Evolutionary conservation across 2,329 filamentous ascomycete species (phyloP).

Genomic region (Aspergillus fijiensis): DNA sequence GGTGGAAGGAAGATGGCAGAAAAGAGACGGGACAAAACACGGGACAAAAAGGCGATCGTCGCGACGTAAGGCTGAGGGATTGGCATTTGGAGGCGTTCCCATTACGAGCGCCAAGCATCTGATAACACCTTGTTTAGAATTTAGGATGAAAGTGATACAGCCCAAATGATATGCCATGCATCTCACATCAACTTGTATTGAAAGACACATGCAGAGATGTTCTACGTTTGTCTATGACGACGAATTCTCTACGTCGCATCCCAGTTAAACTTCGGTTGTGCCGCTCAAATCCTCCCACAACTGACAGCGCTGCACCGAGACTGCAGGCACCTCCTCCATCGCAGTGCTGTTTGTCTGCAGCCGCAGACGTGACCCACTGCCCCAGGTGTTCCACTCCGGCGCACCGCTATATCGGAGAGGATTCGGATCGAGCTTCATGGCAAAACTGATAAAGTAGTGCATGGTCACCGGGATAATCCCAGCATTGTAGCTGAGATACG

Average conservation of each 20-base stretch:
- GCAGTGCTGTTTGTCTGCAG: constrained; percentile 15
- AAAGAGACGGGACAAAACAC: background rate
- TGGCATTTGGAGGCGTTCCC: background rate
- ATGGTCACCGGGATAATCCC: constrained; percentile 25
- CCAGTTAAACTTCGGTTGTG: constrained; percentile 9
- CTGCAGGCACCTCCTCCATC: constrained; percentile 14
- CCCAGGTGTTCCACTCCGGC: constrained; percentile 16
- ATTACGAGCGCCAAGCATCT: background rate
- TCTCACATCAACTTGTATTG: too few species aligned
- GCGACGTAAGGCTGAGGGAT: background rate
- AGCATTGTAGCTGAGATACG: constrained; percentile 13
- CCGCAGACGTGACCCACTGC: background rate
- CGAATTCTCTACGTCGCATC: too few species aligned
- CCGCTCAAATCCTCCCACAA: constrained; percentile 11
- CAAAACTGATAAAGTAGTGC: constrained; percentile 29
- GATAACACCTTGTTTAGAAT: background rate
- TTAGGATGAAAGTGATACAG: too few species aligned
- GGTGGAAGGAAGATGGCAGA: background rate
- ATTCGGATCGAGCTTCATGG: constrained; percentile 24
- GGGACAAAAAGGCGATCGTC: background rate
- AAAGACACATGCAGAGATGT: too few species aligned
- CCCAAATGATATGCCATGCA: too few species aligned
- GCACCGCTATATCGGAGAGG: constrained; percentile 15
- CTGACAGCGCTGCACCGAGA: constrained; percentile 5
- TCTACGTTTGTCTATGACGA: too few species aligned